Evolutionary conservation across 768 basidiomycete genomes (phyloP), one percentile per base, ranked within the genome.

Genomic region (Tulasnella sp.): DNA sequence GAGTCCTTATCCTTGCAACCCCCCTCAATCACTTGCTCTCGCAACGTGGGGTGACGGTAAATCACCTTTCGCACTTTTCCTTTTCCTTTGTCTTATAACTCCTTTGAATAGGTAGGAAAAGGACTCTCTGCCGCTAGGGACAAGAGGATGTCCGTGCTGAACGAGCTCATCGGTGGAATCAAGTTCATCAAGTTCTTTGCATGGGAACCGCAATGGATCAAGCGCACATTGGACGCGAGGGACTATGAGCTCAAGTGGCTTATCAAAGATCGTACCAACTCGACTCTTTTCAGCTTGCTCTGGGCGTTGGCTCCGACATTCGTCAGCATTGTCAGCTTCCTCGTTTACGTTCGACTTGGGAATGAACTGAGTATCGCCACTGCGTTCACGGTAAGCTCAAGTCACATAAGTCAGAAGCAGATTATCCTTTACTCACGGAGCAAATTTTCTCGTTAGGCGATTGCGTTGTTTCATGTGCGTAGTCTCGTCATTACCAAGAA

Each of bases 251-350:
- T 81, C 74, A 78, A 76, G 72, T 76, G 77, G 72, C 72, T 79
- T 67, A 69, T 79, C 59, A 39, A 73, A 89, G 90, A 86, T 40
- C 87, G 90, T 17, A 80, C 90, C 75, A 95, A 95, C 78, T 85
- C 84, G 1, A 80, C 94, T 62, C 77, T 89, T 79, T 92, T 95
- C 78, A 84, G 84, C 16, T 76, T 87, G 4, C 81, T 94, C 11
- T 96, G 91, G 91, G 85, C 83, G 1, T 82, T 84, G 9, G 90
- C 91, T 0, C 94, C 94, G 0, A 88, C 94, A 64, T 78, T 91
- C 14, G 87, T 96, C 19, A 92, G 92, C 1, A 84, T 94, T 71
- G 84, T 91, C 17, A 88, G 90, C 1, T 96, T 96, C 84, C 83
- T 87, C 76, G 84, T 83, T 22, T 94, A 87, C 74, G 87, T 95